phyloP scores from a whole-genome alignment of 2,329 filamentous ascomycete species.

The Sclerotinia glacialis region DNA sequence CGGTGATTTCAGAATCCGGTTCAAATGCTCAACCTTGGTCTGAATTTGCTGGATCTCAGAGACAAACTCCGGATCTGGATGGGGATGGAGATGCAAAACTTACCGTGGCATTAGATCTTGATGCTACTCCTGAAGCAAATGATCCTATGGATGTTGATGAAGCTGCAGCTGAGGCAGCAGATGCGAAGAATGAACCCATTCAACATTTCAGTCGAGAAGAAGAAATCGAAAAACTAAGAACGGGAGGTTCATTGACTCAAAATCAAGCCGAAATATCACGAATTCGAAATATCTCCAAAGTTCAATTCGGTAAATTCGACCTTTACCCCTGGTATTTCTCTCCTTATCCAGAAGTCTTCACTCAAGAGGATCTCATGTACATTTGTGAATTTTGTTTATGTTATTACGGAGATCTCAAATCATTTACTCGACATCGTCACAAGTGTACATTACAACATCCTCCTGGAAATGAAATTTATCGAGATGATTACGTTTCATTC shows the following conservation, averaged over 20 bases:
- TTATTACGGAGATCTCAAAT: conserved; percentile 80
- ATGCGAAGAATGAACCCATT: conserved; percentile 39
- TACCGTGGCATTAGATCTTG: conserved; percentile 32
- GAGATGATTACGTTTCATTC: conserved; percentile 89
- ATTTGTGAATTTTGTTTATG: conserved; percentile 96
- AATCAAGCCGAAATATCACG: conserved; percentile 96
- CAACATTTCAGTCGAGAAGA: conserved; percentile 71
- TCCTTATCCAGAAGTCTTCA: conserved; percentile 87
- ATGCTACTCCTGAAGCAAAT: conserved; percentile 37
- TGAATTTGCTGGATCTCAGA: conserved; percentile 37
- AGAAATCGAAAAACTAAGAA: conserved; percentile 94
- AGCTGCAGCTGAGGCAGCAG: conserved; percentile 39
- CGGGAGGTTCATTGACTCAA: conserved; percentile 96
- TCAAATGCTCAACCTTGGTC: conserved; percentile 37
- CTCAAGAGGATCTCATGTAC: conserved; percentile 84
- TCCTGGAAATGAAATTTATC: conserved; percentile 96
- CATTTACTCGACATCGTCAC: conserved; percentile 78
- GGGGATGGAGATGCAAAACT: conserved; percentile 35
- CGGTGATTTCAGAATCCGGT: conserved; percentile 37
- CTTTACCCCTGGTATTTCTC: conserved; percentile 99
- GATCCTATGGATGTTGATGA: conserved; percentile 55
- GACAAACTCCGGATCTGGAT: conserved; percentile 34
- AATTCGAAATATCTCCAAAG: conserved; percentile 88
- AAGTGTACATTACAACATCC: conserved; percentile 93
- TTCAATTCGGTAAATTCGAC: conserved; percentile 90